Base-by-base conservation (phyloP, 108 stramenopile genomes). In the Fistulifera solaris region DNA sequence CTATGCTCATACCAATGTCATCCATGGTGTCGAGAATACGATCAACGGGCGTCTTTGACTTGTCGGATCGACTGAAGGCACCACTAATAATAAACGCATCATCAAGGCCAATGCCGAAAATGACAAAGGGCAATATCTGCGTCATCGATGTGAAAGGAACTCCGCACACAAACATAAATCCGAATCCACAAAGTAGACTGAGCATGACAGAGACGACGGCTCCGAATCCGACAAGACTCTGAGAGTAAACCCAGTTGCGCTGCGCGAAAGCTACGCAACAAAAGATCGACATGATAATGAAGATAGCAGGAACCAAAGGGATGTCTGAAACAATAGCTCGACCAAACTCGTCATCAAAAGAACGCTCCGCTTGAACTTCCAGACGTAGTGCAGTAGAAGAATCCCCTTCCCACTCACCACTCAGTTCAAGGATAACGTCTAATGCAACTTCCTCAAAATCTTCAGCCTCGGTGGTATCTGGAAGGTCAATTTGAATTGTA, bases 31-130 rank as follows among this genome's bases (percentile, higher is more conserved):
- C 54, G 6, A 55, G 17, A 17, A 67, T 40, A 11, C 66, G 58
- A 1, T 63, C 57, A 1, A 40, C 62, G 12, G 40, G 23, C 11
- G 21, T 17, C 21, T 53, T 52, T 22, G 13, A 27, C 18, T 13
- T 56, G 40, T 38, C 49, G 4, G 17, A 61, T 68, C 67, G 11
- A 48, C 24, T 6, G 39, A 16, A 22, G 52, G 38, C 15, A 18
- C n/a, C 40, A 45, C 17, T 21, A 31, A 25, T 13, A 18, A 22
- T 26, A 5, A 59, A 70, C 8, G 59, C 68, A 41, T 43, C 56
- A 52, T 62, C 68, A 22, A 69, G 28, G 0, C 68, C 68, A 57
- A 69, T 54, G 25, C 68, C 68, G 45, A 45, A 35, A 8, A 35
- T 35, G 31, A 35, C 31, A 35, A 35, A 35, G 31, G n/a, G 31